These are phyloP conservation scores for Elaeis oleifera DNA, from an alignment of 202 grass and related monocot genomes.

Conservation along the genomic window DNA sequence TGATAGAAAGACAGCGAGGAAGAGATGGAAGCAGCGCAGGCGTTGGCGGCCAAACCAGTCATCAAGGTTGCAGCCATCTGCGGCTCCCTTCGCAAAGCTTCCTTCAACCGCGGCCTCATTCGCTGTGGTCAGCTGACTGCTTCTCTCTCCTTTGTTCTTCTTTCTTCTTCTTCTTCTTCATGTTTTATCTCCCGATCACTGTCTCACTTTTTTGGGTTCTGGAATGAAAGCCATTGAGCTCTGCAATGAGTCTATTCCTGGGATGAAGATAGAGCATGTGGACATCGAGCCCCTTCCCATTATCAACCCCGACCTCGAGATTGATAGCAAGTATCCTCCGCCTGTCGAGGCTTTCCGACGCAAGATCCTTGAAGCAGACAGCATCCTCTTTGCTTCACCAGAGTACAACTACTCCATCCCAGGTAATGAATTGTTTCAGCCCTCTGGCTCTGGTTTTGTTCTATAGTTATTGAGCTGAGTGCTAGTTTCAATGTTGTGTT, in stretches of 20 bases:
- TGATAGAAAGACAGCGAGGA: neutral
- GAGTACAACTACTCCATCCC: constrained; percentile 76
- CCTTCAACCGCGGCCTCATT: constrained; percentile 69
- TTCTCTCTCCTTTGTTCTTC: neutral
- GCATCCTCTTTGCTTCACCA: constrained; percentile 57
- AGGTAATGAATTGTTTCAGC: constrained; percentile 23
- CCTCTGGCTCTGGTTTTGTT: too few species aligned
- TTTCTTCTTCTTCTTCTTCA: neutral
- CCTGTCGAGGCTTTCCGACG: constrained; percentile 60
- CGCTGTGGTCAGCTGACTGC: constrained; percentile 37
- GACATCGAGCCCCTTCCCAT: constrained; percentile 60
- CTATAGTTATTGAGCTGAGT: too few species aligned
- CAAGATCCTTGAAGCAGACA: constrained; percentile 46
- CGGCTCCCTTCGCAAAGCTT: constrained; percentile 66
- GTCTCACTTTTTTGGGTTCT: neutral
- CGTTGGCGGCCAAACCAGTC: constrained; percentile 2
- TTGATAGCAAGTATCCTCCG: constrained; percentile 38
- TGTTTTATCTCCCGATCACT: neutral
- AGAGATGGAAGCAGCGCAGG: constrained; percentile 1
- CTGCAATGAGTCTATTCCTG: constrained; percentile 52
- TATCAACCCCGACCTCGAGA: constrained; percentile 69
- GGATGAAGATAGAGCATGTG: constrained; percentile 43
- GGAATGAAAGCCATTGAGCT: constrained; percentile 46
- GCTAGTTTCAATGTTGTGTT: too few species aligned
- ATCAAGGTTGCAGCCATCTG: constrained; percentile 58